phyloP scores from a whole-genome alignment of 805 yeast genomes.

The Zygoascus bituminiphila region DNA sequence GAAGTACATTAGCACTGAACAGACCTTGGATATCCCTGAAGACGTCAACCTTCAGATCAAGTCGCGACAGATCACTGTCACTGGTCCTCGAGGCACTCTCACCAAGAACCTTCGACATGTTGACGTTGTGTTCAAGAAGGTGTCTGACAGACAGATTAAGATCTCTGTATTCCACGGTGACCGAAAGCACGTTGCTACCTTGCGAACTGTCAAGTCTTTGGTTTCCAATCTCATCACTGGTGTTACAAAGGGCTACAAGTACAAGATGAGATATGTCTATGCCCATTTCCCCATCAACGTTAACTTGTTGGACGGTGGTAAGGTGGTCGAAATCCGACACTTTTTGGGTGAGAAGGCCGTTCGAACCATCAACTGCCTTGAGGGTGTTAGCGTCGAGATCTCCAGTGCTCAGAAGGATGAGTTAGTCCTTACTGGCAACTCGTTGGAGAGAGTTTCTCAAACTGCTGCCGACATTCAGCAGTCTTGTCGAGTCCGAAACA shows the following conservation, averaged over 20 bases:
- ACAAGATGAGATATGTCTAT: conserved; percentile 99
- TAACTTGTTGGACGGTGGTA: conserved; percentile 73
- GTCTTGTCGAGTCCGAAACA: conserved; percentile 97
- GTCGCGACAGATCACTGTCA: conserved; percentile 81
- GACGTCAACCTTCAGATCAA: conserved; percentile 87
- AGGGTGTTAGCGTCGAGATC: conserved; percentile 81
- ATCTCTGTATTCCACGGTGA: conserved; percentile 96
- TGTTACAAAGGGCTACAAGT: conserved; percentile 98
- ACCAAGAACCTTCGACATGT: conserved; percentile 88
- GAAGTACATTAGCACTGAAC: conserved; percentile 88
- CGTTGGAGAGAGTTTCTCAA: conserved; percentile 95
- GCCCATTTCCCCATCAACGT: conserved; percentile 99
- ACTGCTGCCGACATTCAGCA: conserved; percentile 98
- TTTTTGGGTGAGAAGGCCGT: conserved; percentile 99
- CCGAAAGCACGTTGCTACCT: conserved; percentile 99
- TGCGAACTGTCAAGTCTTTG: conserved; percentile 96
- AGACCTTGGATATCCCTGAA: conserved; percentile 78
- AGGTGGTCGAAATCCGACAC: conserved; percentile 93
- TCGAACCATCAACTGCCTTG: conserved; percentile 76
- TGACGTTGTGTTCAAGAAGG: conserved; percentile 82
- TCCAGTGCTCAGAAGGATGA: conserved; percentile 90
- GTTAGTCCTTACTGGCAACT: conserved; percentile 87
- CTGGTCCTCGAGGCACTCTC: conserved; percentile 97
- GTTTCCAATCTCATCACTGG: conserved; percentile 92
- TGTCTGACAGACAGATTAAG: conserved; percentile 64